Conservation (phyloP, 306 rosid species). For the Lotus japonicus region DNA sequence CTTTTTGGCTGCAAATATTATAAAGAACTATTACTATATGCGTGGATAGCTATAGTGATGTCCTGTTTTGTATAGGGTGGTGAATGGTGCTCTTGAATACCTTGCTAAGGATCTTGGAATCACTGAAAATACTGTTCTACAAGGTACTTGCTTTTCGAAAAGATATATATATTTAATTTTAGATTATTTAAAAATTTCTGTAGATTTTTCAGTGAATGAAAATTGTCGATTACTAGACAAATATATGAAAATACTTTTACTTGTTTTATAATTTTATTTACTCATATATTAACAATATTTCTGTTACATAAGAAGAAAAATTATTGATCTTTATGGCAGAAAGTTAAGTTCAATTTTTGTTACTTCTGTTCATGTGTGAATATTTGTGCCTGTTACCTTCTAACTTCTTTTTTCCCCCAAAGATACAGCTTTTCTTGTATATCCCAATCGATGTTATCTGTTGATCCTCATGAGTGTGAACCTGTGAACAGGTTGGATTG, state of each 20-base stretch:
- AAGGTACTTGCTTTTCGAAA: constrained; percentile 40
- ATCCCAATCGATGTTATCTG: constrained; percentile 1
- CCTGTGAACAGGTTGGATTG: constrained; percentile 77
- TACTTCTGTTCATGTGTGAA: background rate
- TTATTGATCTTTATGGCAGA: background rate
- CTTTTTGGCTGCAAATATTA: background rate
- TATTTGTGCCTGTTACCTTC: background rate
- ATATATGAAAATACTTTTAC: background rate
- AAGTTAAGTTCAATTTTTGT: background rate
- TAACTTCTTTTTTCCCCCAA: background rate
- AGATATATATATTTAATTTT: background rate
- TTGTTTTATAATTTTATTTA: background rate
- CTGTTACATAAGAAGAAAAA: background rate
- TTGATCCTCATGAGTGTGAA: constrained; percentile 26
- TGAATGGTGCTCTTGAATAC: constrained; percentile 95
- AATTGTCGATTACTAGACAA: background rate
- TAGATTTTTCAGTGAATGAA: background rate
- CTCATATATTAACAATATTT: background rate
- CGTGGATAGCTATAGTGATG: constrained; percentile 8
- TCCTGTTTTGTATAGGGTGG: constrained; percentile 63
- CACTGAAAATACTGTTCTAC: constrained; percentile 57
- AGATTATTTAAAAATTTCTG: background rate
- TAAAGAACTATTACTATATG: background rate
- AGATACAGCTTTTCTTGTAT: background rate
- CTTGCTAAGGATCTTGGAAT: constrained; percentile 90